Evolutionary conservation across 345 rosid species (phyloP).

Genomic region (Eucalyptus viminalis): DNA sequence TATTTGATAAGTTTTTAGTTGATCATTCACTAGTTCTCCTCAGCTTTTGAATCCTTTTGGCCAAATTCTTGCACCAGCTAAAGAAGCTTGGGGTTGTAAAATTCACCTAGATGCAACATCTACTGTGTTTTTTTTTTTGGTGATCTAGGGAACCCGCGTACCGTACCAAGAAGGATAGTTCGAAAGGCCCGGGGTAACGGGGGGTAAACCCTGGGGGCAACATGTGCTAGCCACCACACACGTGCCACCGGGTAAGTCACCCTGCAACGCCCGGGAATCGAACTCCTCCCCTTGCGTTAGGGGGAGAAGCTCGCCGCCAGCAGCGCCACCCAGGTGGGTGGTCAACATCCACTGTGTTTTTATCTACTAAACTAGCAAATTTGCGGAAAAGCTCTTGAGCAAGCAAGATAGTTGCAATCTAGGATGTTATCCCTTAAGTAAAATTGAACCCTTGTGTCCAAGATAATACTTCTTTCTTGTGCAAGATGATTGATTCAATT

Average conservation of each 20-base stretch:
- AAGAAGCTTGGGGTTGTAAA: background rate
- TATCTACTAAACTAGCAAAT: background rate
- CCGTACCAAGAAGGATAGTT: too few species aligned
- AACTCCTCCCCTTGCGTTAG: too few species aligned
- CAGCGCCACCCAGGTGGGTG: too few species aligned
- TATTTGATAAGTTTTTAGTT: background rate
- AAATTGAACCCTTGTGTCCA: background rate
- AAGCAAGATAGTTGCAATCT: background rate
- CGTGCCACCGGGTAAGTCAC: too few species aligned
- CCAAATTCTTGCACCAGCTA: background rate
- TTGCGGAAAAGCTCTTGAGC: background rate
- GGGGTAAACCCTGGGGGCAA: too few species aligned
- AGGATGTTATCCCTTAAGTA: background rate
- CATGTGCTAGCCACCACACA: too few species aligned
- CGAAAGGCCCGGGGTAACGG: too few species aligned
- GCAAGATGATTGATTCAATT: background rate
- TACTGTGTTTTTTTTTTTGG: too few species aligned
- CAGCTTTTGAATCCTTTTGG: background rate
- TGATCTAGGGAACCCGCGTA: too few species aligned
- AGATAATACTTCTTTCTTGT: background rate
- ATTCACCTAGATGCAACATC: background rate
- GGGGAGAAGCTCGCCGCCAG: too few species aligned
- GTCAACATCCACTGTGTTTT: background rate
- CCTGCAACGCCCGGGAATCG: too few species aligned
- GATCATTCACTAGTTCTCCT: background rate